Percentiles rank a stretch among this genome's conserved stretches.
Conservation (phyloP, 257 asterid genomes). For the Dorcoceras hygrometricum region DNA sequence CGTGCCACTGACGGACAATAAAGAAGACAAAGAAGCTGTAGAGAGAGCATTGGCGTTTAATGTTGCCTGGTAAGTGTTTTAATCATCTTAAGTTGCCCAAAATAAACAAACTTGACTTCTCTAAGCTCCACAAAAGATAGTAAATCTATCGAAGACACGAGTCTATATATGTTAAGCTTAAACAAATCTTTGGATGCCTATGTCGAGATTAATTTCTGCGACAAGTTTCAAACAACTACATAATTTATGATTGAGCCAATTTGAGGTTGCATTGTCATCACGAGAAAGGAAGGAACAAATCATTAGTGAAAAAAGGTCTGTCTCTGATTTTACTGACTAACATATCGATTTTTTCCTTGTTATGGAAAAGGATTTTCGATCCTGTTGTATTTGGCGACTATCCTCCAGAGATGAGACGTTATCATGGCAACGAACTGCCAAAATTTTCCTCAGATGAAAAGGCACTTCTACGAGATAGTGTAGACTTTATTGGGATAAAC, state of each 20-base stretch:
- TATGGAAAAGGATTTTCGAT: slow-evolving; percentile 50
- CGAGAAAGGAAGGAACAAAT: not conserved
- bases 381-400: slow-evolving; percentile 68
- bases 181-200: not conserved
- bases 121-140: not conserved
- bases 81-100: not conserved
- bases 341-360: not conserved
- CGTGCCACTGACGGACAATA: slow-evolving; percentile 42
- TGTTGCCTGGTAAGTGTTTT: slow-evolving; percentile 60
- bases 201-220: not conserved
- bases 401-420: slow-evolving; percentile 72
- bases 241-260: not conserved
- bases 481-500: slow-evolving; percentile 72
- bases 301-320: not conserved
- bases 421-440: slow-evolving; percentile 54
- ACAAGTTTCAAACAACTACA: too few species aligned
- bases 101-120: not conserved
- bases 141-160: not conserved
- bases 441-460: slow-evolving; percentile 56
- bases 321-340: not conserved
- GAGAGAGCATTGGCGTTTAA: slow-evolving; percentile 59
- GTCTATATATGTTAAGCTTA: not conserved
- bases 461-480: slow-evolving; percentile 43
- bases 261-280: not conserved
- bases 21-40: slow-evolving; percentile 57